phyloP scores from a whole-genome alignment of 805 yeast genomes.

The Millerago galiae region DNA sequence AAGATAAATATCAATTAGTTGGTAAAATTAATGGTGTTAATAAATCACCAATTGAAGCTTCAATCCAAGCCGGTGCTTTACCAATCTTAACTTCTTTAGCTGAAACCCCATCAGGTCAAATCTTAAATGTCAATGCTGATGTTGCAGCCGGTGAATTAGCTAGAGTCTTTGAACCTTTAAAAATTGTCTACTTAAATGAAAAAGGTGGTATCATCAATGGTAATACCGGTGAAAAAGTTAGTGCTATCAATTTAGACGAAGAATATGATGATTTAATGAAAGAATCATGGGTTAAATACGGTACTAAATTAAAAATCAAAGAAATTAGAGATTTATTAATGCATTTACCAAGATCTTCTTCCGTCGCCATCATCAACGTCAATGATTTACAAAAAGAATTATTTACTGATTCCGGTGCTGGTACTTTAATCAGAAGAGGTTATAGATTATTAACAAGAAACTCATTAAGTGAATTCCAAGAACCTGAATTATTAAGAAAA shows the following conservation, averaged over 20 bases:
- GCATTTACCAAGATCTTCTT: constrained; percentile 92
- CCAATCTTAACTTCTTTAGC: constrained; percentile 96
- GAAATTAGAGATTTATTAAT: constrained; percentile 93
- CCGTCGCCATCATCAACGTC: constrained; percentile 95
- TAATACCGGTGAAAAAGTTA: constrained; percentile 80
- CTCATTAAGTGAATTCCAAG: constrained; percentile 59
- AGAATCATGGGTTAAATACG: constrained; percentile 97
- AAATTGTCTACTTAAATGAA: constrained; percentile 93
- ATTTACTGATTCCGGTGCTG: constrained; percentile 98
- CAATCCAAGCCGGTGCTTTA: constrained; percentile 92
- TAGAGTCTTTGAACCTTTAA: constrained; percentile 92
- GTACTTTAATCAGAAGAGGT: constrained; percentile 96
- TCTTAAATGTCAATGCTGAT: constrained; percentile 95
- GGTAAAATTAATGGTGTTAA: constrained; percentile 85
- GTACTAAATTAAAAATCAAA: constrained; percentile 93
- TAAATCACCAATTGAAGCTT: constrained; percentile 86
- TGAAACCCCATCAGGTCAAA: constrained; percentile 94
- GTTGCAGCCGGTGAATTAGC: constrained; percentile 99
- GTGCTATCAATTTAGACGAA: constrained; percentile 90
- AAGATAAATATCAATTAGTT: constrained; percentile 85
- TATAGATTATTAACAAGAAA: constrained; percentile 74
- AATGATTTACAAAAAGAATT: constrained; percentile 93
- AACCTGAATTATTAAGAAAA: constrained; percentile 69
- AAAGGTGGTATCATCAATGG: constrained; percentile 97
- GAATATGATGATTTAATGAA: constrained; percentile 88